Evolutionary conservation across 352 stramenopile genomes (phyloP), one percentile per base, ranked within the genome.

Genomic region (Phytophthora pseudosyringae): DNA sequence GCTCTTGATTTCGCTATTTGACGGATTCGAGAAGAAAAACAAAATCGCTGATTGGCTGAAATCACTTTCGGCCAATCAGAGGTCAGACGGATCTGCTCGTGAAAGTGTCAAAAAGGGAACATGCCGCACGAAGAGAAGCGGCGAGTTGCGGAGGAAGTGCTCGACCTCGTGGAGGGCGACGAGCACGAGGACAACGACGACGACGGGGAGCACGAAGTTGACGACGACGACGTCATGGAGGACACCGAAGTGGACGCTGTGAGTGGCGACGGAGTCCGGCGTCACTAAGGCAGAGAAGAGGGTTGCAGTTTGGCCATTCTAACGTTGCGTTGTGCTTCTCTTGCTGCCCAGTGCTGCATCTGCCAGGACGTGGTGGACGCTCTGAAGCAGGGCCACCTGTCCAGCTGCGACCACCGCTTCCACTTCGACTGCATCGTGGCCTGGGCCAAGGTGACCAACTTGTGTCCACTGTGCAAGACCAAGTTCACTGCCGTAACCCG

Each of bases 351-450:
- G 85, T 95, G 87, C 59, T 94, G 81, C 31, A 94, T 95, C 55
- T 95, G 87, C 55, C 82, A 92, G 38, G 87, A 95, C 46, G 35
- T 80, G 10, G 83, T 95, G 43, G 64, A 77, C 32, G 52, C 76
- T 49, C 28, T 79, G 5, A 71, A 63, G 29, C 85, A 90, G 49
- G 87, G 83, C 3, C 78, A 81, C 38, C 60, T 95, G 3, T 59
- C 81, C 0, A 69, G 32, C 4, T 95, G 87, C 59, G 82, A 88
- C 33, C 87, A 95, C 56, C 78, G 75, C n/a, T 95, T 95, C 73
- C 87, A 95, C 69, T 94, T 86, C 36, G 74, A 94, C 40, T 95
- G 87, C 64, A 94, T 95, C 52, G 49, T 92, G 25, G 70, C 83
- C 28, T 95, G 87, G 87, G 69, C 87, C 33, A 88, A 90, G 50